Base-by-base conservation (phyloP, 805 yeast genomes). In the Ogataea naganishii region DNA sequence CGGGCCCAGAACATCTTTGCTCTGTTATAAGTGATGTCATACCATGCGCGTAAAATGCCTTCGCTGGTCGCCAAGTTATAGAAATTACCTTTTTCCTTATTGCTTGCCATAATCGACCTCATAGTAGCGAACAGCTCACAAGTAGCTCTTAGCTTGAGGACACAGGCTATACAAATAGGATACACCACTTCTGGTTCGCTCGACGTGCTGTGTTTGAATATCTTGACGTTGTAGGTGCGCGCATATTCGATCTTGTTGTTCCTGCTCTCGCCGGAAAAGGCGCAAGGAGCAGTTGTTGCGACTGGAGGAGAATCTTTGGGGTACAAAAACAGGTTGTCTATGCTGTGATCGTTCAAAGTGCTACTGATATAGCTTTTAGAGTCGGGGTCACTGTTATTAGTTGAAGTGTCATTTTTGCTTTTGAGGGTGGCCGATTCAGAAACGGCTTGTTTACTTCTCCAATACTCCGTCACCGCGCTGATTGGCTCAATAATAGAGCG, bases 401-500 rank as follows among this genome's bases (percentile, higher is more conserved):
- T 29, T 0, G 47, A 29, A 2, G 33, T n/a, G 13, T 20, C 14
- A 12, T 16, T 12, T 37, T 18, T 32, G 30, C 18, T 19, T 25
- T 13, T 23, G 32, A 16, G 39, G 22, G 48, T n/a, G 32, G 14
- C 12, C 12, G 15, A 22, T 17, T 23, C 5, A n/a, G n/a, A n/a
- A n/a, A n/a, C n/a, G n/a, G n/a, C 26, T 29, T 42, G 47, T 3
- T 54, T 20, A 20, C 61, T 43, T 43, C 75, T 72, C 58, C 79
- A 80, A 1, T 73, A 70, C 51, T 82, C 94, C 45, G 88, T 86
- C 23, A 80, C 67, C 0, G 89, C 88, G 30, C 84, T 73, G 7
- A 88, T 70, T 0, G 98, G 98, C 53, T 86, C 95, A 23, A 89
- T 76, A 3, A 75, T 65, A 5, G 84, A 85, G 25, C 80, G 66